Conservation (phyloP, 257 asterid species). For the Fraxinus quadrangulata region DNA sequence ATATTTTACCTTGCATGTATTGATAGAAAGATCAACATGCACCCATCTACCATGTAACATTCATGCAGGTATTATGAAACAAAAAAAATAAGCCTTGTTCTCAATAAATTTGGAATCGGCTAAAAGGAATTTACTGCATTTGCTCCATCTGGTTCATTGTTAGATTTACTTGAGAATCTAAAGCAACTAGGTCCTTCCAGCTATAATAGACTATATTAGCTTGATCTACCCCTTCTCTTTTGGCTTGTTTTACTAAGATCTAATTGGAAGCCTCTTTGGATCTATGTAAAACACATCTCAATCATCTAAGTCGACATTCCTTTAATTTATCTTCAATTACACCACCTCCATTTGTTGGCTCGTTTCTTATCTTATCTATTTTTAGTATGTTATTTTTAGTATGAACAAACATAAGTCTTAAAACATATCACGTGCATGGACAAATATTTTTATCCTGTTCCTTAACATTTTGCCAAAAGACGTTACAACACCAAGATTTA, state of each 20-base stretch:
- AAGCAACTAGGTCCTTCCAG: not conserved
- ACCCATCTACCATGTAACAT: not conserved
- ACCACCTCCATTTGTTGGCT: not conserved
- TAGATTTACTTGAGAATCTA: not conserved
- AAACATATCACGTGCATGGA: not conserved
- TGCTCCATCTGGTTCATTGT: not conserved
- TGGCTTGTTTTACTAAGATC: not conserved
- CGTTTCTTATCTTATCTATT: not conserved
- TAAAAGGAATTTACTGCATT: not conserved
- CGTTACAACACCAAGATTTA: not conserved
- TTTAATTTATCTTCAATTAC: not conserved
- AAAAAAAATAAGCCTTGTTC: not conserved
- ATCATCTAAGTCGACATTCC: not conserved
- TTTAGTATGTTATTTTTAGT: no score
- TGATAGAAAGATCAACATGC: slow-evolving; percentile 13
- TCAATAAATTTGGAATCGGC: not conserved
- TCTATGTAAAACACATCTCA: not conserved
- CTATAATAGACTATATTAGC: not conserved
- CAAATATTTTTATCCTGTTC: not conserved
- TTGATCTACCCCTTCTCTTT: not conserved
- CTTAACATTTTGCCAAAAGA: not conserved
- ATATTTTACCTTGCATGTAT: slow-evolving; percentile 1
- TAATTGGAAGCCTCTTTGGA: not conserved
- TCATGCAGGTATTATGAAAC: not conserved
- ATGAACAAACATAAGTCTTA: not conserved